Conservation (phyloP, 1,139 yeast genomes). For the Candida sp. region DNA sequence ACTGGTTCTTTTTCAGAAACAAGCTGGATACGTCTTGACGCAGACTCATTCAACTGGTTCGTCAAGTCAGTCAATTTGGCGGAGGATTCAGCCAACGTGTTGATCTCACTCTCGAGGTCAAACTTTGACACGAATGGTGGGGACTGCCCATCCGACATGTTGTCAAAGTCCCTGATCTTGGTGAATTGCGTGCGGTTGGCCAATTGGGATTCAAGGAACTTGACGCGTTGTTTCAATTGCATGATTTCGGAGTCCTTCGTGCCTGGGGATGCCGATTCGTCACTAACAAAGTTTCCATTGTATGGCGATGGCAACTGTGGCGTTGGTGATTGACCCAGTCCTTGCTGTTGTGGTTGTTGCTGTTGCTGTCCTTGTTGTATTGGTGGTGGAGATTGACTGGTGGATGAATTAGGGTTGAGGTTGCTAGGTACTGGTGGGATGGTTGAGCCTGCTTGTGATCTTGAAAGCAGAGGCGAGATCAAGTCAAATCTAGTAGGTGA, state of each 20-base stretch:
- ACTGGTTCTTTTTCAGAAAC: constrained; percentile 22
- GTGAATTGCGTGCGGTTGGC: constrained; percentile 8
- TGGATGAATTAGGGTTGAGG: constrained; percentile 6
- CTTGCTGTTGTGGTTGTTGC: constrained; percentile 1
- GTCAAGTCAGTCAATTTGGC: constrained; percentile 40
- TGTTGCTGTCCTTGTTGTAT: background rate
- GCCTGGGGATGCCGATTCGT: background rate
- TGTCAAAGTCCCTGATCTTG: constrained; percentile 5
- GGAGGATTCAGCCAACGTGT: constrained; percentile 32
- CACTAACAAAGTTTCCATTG: constrained; percentile 2
- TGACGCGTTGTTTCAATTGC: constrained; percentile 24
- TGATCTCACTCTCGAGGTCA: constrained; percentile 43
- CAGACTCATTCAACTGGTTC: constrained; percentile 31
- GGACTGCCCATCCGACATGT: constrained; percentile 18
- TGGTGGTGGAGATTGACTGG: background rate
- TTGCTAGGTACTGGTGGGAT: constrained; percentile 11
- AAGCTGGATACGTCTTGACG: constrained; percentile 43
- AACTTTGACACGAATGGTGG: constrained; percentile 34
- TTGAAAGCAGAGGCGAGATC: background rate
- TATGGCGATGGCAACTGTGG: constrained; percentile 5
- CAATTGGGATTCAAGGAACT: constrained; percentile 23
- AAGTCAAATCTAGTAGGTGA: constrained; percentile 3
- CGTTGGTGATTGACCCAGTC: background rate
- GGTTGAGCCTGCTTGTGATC: constrained; percentile 6
- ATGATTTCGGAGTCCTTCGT: constrained; percentile 17